Conservation (phyloP, 2,329 filamentous ascomycete species). For the Penicillium sp. region DNA sequence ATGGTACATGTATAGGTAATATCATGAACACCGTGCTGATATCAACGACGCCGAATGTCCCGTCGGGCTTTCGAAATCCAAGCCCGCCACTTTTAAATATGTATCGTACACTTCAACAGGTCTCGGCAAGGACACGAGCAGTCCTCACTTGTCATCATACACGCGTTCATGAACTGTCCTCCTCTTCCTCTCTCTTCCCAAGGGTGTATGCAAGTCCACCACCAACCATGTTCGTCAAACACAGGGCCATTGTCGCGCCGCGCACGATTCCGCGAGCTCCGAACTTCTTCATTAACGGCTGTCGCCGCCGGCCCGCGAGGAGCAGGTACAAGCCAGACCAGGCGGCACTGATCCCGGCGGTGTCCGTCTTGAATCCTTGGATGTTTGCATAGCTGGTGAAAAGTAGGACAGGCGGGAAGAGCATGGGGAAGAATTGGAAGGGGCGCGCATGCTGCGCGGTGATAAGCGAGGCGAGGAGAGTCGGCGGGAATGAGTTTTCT, state of each 20-base stretch:
- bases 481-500: constrained; percentile 65
- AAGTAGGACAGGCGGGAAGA: constrained; percentile 64
- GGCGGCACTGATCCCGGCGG: constrained; percentile 61
- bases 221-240: constrained; percentile 46
- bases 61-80: too few relatives aligned
- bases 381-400: constrained; percentile 66
- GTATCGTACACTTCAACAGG: not conserved
- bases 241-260: constrained; percentile 47
- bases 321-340: constrained; percentile 66
- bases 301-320: constrained; percentile 57
- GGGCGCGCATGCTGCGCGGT: constrained; percentile 65
- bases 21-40: too few relatives aligned
- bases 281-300: constrained; percentile 47
- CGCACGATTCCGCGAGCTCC: constrained; percentile 45
- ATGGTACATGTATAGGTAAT: too few relatives aligned
- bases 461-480: constrained; percentile 63
- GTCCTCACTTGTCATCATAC: not conserved
- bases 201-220: constrained; percentile 48
- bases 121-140: not conserved
- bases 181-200: constrained; percentile 43
- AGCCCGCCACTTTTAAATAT: too few relatives aligned
- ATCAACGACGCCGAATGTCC: too few relatives aligned
- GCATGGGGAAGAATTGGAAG: constrained; percentile 63
- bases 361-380: constrained; percentile 60
- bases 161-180: constrained; percentile 18